phyloP scores from a whole-genome alignment of 345 rosid genomes.

The Eucalyptus sp. region DNA sequence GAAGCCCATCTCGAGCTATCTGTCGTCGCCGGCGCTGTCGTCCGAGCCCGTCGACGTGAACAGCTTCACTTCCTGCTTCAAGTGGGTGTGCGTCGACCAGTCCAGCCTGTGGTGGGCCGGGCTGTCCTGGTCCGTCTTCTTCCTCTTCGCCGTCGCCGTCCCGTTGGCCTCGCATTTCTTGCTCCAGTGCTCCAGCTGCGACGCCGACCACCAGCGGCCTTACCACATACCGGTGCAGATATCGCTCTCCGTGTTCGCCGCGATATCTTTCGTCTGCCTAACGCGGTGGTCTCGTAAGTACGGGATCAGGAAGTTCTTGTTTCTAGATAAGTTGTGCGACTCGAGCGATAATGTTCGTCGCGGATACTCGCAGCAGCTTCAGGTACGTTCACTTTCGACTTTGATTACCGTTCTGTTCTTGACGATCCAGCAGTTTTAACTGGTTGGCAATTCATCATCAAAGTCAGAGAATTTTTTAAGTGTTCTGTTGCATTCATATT shows the following conservation, averaged over 20 bases:
- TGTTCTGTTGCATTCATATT: neutral
- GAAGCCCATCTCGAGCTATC: neutral
- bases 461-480: neutral
- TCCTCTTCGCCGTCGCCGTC: constrained; percentile 39
- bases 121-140: constrained; percentile 66
- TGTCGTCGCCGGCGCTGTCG: neutral
- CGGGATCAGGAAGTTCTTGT: constrained; percentile 57
- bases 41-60: constrained; percentile 1
- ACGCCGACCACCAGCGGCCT: constrained; percentile 52
- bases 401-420: neutral
- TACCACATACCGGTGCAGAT: constrained; percentile 64
- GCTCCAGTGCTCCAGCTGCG: constrained; percentile 56
- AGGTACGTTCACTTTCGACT: constrained; percentile 10
- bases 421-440: neutral
- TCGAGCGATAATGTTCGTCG: constrained; percentile 37
- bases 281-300: constrained; percentile 61
- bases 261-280: constrained; percentile 51
- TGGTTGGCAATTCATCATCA: neutral
- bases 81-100: constrained; percentile 50
- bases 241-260: constrained; percentile 62
- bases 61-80: constrained; percentile 32
- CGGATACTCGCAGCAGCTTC: constrained; percentile 54
- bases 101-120: constrained; percentile 33
- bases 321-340: constrained; percentile 55
- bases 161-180: constrained; percentile 71